These are phyloP conservation scores for Gossypium davidsonii DNA, from an alignment of 441 rosid species.

Conservation along the genomic window DNA sequence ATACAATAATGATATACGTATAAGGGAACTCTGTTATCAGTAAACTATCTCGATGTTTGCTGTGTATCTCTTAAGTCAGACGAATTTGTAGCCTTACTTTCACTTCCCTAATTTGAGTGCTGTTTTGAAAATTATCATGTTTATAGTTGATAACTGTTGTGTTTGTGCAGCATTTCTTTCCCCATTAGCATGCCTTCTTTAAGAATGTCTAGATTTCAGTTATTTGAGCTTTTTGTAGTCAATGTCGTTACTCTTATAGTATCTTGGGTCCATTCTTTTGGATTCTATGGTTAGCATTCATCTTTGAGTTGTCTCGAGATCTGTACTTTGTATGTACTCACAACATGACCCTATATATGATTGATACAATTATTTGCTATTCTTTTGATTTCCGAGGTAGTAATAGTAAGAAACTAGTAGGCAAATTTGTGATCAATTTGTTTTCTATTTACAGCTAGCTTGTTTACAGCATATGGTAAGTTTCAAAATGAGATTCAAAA, in stretches of 20 bases:
- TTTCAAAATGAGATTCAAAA: neutral
- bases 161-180: neutral
- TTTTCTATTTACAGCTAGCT: neutral
- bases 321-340: neutral
- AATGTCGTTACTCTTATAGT: neutral
- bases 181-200: neutral
- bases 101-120: neutral
- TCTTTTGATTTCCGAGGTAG: neutral
- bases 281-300: neutral
- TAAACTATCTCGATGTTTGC: neutral
- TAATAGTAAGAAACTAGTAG: neutral
- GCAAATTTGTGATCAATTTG: neutral
- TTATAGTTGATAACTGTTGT: neutral
- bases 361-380: neutral
- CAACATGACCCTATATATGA: neutral
- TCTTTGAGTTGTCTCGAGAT: neutral
- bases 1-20: neutral
- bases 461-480: neutral
- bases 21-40: neutral
- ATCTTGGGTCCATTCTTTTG: neutral
- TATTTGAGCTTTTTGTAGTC: neutral
- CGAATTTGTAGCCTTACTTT: neutral
- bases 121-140: neutral
- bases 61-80: neutral
- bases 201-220: neutral